Percentiles rank a stretch among this genome's conserved stretches.
These are phyloP conservation scores for Cyclostephanos tholiformis DNA, from an alignment of 108 stramenopile species.

Conservation along the genomic window DNA sequence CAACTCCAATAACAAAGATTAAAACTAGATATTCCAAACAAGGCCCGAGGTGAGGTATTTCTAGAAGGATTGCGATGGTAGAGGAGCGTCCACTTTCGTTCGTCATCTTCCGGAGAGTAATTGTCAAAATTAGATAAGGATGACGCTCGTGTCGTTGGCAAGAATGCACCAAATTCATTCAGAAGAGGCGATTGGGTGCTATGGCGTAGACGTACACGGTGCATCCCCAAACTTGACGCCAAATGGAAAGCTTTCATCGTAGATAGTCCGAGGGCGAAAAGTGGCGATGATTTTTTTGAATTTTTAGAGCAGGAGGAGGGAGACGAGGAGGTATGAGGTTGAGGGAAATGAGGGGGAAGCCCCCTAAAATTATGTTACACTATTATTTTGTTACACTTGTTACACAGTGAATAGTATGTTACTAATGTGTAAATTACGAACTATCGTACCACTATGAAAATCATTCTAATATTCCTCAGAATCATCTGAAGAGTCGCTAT, in stretches of 20 bases:
- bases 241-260: neutral
- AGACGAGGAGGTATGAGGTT: too few relatives aligned
- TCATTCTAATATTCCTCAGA: too few relatives aligned
- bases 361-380: too few relatives aligned
- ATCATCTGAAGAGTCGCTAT: too few relatives aligned
- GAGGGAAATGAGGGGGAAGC: too few relatives aligned
- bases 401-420: too few relatives aligned
- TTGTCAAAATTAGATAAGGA: conserved; percentile 16
- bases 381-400: too few relatives aligned
- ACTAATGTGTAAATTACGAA: too few relatives aligned
- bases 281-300: too few relatives aligned
- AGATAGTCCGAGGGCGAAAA: neutral
- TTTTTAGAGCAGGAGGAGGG: too few relatives aligned
- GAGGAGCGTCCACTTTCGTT: conserved; percentile 26
- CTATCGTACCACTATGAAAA: too few relatives aligned
- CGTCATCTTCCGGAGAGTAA: neutral
- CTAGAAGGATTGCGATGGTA: conserved; percentile 53
- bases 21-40: conserved; percentile 46
- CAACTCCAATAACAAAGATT: conserved; percentile 54
- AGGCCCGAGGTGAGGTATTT: conserved; percentile 31
- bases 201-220: neutral
- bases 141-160: conserved; percentile 2
- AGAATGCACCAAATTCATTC: neutral
- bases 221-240: neutral
- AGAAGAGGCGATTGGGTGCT: neutral